Percentiles rank a stretch among this genome's conserved stretches.
These are phyloP conservation scores for Hirschfeldia incana DNA, from an alignment of 345 rosid genomes.

Conservation along the genomic window DNA sequence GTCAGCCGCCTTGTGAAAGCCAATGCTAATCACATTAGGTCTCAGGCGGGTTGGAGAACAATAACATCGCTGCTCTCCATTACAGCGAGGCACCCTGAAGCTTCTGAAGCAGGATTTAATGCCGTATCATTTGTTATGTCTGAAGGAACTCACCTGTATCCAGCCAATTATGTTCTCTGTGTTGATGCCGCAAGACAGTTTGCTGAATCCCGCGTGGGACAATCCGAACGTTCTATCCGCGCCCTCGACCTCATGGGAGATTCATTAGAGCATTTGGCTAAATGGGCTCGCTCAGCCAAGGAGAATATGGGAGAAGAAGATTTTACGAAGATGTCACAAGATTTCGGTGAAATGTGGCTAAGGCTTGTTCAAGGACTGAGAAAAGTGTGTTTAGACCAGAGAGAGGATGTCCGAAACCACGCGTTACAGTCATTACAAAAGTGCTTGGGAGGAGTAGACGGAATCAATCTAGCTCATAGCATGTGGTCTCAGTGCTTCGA, in stretches of 20 bases:
- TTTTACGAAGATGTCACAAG: slow-evolving; percentile 65
- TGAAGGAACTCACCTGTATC: slow-evolving; percentile 76
- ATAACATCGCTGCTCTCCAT: slow-evolving; percentile 86
- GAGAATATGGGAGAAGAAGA: slow-evolving; percentile 82
- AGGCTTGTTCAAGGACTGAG: slow-evolving; percentile 91
- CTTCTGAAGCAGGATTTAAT: slow-evolving; percentile 94
- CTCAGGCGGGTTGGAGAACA: slow-evolving; percentile 93
- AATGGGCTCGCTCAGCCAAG: slow-evolving; percentile 72
- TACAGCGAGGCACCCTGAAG: slow-evolving; percentile 96
- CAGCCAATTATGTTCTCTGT: slow-evolving; percentile 83
- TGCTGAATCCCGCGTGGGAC: slow-evolving; percentile 98
- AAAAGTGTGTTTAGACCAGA: slow-evolving; percentile 99
- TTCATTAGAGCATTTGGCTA: slow-evolving; percentile 73
- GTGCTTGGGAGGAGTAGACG: slow-evolving; percentile 83
- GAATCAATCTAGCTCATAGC: slow-evolving; percentile 62
- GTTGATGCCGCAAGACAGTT: slow-evolving; percentile 91
- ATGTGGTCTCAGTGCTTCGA: slow-evolving; percentile 92
- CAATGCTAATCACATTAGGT: slow-evolving; percentile 89
- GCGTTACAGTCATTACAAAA: slow-evolving; percentile 82
- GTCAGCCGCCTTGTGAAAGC: slow-evolving; percentile 96
- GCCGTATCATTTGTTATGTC: slow-evolving; percentile 83
- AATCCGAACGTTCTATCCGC: slow-evolving; percentile 81
- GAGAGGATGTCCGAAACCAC: slow-evolving; percentile 94
- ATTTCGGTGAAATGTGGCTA: slow-evolving; percentile 96
- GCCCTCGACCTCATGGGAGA: slow-evolving; percentile 90